These are phyloP conservation scores for Pistacia atlantica DNA, from an alignment of 345 rosid species.

Conservation along the genomic window DNA sequence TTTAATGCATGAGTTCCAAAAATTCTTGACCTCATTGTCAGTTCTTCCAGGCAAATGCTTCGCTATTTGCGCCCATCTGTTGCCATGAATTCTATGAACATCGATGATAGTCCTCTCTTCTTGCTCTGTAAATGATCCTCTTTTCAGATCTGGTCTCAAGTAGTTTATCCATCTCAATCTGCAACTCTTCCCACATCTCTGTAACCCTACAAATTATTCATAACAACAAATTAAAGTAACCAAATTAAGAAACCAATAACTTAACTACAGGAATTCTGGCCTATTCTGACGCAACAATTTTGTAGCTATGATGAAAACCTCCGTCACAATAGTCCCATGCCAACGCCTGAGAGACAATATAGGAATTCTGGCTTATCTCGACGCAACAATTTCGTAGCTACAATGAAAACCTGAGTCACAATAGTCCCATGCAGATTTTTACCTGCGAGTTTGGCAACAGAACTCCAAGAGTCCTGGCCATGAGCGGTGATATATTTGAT, in stretches of 20 bases:
- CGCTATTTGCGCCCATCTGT: conserved; percentile 71
- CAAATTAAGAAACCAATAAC: no score
- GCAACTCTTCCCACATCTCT: conserved; percentile 74
- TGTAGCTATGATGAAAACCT: no score
- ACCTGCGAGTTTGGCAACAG: conserved; percentile 64
- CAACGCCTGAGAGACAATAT: no score
- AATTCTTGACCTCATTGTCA: conserved; percentile 68
- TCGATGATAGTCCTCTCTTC: conserved; percentile 62
- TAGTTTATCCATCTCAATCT: conserved; percentile 69
- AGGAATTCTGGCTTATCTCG: no score
- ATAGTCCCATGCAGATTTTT: no score
- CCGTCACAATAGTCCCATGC: no score
- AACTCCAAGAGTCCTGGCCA: conserved; percentile 65
- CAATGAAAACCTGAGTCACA: no score
- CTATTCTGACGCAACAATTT: no score
- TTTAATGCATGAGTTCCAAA: conserved; percentile 67
- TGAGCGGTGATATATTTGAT: conserved; percentile 39
- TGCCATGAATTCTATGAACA: conserved; percentile 53
- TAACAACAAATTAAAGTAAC: background rate
- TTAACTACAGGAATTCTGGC: no score
- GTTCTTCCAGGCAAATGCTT: conserved; percentile 72
- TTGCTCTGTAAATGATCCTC: conserved; percentile 50
- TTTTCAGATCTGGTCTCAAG: conserved; percentile 61
- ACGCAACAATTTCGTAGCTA: no score
- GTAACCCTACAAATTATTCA: conserved; percentile 40